These are phyloP conservation scores for Alternaria triticina DNA, from an alignment of 2,329 filamentous ascomycete species.

Conservation along the genomic window DNA sequence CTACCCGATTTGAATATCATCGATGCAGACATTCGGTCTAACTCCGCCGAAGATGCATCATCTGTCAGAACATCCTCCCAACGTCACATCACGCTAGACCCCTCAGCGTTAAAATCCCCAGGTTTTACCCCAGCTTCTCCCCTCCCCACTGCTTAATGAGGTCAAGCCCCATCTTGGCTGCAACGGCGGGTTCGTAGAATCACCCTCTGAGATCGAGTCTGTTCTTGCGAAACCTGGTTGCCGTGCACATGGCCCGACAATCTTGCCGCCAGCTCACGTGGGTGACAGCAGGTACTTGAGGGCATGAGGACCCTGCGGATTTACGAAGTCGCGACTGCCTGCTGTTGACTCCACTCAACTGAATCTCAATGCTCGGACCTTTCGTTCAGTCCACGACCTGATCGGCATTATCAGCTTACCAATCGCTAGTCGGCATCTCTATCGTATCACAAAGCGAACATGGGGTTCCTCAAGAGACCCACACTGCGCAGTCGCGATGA, in stretches of 20 bases:
- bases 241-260: conserved; percentile 13
- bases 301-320: not conserved
- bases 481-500: conserved; percentile 44
- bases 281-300: conserved; percentile 15
- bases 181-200: conserved; percentile 12
- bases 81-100: conserved; percentile 7
- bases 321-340: not conserved
- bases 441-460: conserved; percentile 10
- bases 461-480: conserved; percentile 41
- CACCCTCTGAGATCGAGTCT: conserved; percentile 13
- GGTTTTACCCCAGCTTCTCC: conserved; percentile 28
- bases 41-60: conserved; percentile 21
- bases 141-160: conserved; percentile 18
- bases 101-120: conserved; percentile 19
- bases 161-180: conserved; percentile 21
- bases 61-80: conserved; percentile 16
- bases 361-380: not conserved
- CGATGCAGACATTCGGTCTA: conserved; percentile 16
- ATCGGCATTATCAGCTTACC: not conserved
- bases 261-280: conserved; percentile 1
- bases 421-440: not conserved
- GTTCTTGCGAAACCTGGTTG: conserved; percentile 9
- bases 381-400: not conserved
- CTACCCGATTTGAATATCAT: not conserved
- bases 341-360: not conserved